Evolutionary conservation across 345 rosid genomes (phyloP), one percentile per base, ranked within the genome.

Genomic region (Hibiscus mutabilis): DNA sequence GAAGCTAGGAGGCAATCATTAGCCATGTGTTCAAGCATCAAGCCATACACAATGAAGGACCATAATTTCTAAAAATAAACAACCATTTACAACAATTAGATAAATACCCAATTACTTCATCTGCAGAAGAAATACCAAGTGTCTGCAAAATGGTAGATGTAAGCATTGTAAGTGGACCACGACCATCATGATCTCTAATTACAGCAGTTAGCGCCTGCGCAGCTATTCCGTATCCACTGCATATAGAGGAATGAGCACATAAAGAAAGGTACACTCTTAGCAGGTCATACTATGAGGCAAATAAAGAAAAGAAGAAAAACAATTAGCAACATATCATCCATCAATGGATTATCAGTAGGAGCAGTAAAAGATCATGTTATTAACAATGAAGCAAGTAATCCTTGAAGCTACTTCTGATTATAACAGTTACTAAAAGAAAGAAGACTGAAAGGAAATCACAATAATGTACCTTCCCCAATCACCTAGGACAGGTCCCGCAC

Each of bases 151-250:
- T 92, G 66, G 79, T 77, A 78, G 71, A 71, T 52, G 94, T 82
- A 60, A 95, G 96, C 83, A 66, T 79, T 6, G 99, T 95, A 53
- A 74, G 69, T 52, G 91, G 89, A 56, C 99, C 98, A 68, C 99
- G 97, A 46, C 99, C 97, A 79, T 95, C 99, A 77, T 90, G 84
- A 58, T 96, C 99, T 87, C 86, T 88, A 52, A 95, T 74, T 66
- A 92, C 83, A 27, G 98, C 98, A 33, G 96, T 90, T 63, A 92
- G 83, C 71, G 98, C 98, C 78, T 84, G 97, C 57, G 98, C 97
- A 78, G 99, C 86, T 75, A 95, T 95, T 71, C 99, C 98, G 82
- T 92, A 95, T 66, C 93, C 88, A 85, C 92, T 87, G 86, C 80
- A 82, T 27, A n/a, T 12, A 15, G 65, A 72, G 44, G 47, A 61